Evolutionary conservation across 257 asterid species (phyloP).

Genomic region (Gentiana straminea): DNA sequence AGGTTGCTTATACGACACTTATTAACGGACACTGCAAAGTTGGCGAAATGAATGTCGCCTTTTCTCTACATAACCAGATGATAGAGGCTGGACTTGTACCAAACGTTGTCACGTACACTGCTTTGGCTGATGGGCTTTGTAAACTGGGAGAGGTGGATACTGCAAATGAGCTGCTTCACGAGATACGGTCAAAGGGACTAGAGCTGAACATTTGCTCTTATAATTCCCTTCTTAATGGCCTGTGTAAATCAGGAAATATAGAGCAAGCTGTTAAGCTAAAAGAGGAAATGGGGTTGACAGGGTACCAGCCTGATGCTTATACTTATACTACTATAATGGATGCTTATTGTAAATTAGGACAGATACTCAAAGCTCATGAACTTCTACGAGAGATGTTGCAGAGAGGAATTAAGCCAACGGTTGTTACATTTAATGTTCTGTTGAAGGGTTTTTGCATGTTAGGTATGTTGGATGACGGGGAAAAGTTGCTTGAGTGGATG

Average conservation of each 20-base stretch:
- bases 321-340: constrained; percentile 88
- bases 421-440: constrained; percentile 85
- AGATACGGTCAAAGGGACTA: constrained; percentile 64
- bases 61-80: constrained; percentile 87
- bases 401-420: constrained; percentile 61
- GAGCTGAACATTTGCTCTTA: constrained; percentile 61
- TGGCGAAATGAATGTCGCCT: constrained; percentile 56
- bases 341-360: constrained; percentile 75
- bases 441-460: constrained; percentile 73
- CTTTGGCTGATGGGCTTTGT: constrained; percentile 90
- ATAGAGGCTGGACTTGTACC: constrained; percentile 48
- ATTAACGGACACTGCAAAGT: constrained; percentile 82
- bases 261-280: constrained; percentile 46
- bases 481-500: constrained; percentile 77
- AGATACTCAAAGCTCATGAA: constrained; percentile 61
- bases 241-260: constrained; percentile 77
- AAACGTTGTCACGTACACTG: constrained; percentile 80
- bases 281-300: constrained; percentile 70
- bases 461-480: constrained; percentile 79
- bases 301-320: constrained; percentile 56
- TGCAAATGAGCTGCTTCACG: constrained; percentile 76
- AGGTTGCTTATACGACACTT: constrained; percentile 69
- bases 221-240: constrained; percentile 73
- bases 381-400: constrained; percentile 70
- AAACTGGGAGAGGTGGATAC: constrained; percentile 75